Conservation (phyloP, 768 basidiomycete genomes). For the Pulveroboletus sp. region DNA sequence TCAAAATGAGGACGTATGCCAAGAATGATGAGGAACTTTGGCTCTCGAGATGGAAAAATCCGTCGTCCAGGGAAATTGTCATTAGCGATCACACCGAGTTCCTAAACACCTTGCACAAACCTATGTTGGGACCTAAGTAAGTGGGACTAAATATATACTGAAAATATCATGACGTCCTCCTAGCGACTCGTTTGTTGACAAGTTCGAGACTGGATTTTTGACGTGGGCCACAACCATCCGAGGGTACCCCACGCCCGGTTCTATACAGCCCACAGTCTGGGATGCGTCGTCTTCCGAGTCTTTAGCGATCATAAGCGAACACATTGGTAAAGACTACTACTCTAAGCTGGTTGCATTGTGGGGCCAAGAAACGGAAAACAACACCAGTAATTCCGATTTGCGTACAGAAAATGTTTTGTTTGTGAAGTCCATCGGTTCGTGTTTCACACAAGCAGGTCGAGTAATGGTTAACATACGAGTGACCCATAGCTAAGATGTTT, state of each 20-base stretch:
- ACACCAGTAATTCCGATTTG: slow-evolving; percentile 49
- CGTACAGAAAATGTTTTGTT: slow-evolving; percentile 50
- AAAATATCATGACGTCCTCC: slow-evolving; percentile 1
- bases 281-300: slow-evolving; percentile 49
- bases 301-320: slow-evolving; percentile 50
- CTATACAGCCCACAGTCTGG: slow-evolving; percentile 43
- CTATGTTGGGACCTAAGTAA: slow-evolving; percentile 37
- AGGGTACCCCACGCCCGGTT: slow-evolving; percentile 47
- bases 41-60: slow-evolving; percentile 70
- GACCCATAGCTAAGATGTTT: slow-evolving; percentile 60
- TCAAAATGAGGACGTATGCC: slow-evolving; percentile 78
- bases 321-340: slow-evolving; percentile 56
- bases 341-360: slow-evolving; percentile 60
- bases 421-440: slow-evolving; percentile 47
- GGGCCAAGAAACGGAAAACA: slow-evolving; percentile 77
- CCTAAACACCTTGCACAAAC: slow-evolving; percentile 42
- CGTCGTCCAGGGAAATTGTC: slow-evolving; percentile 46
- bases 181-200: slow-evolving; percentile 63
- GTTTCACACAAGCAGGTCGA: slow-evolving; percentile 37
- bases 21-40: slow-evolving; percentile 63
- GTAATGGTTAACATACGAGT: slow-evolving; percentile 28
- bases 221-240: slow-evolving; percentile 66
- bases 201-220: slow-evolving; percentile 75
- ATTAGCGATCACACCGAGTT: slow-evolving; percentile 51
- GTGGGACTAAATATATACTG: slow-evolving; percentile 6